phyloP scores from a whole-genome alignment of 2,329 filamentous ascomycete genomes.

The Scytalidium sp. region DNA sequence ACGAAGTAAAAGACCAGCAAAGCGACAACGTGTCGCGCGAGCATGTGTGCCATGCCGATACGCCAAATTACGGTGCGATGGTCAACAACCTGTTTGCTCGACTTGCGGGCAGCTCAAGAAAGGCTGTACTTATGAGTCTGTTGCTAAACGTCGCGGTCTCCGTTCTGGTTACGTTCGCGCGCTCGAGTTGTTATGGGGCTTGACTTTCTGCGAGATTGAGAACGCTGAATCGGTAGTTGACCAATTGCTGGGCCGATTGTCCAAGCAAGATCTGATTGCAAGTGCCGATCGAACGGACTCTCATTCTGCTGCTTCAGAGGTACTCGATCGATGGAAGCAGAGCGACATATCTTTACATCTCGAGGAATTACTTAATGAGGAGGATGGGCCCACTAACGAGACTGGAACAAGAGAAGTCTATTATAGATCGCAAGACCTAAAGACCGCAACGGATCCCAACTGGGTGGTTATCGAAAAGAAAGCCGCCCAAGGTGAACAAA shows the following conservation, averaged over 20 bases:
- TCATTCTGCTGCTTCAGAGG: not conserved
- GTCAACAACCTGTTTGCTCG: conserved; percentile 60
- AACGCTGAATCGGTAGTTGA: conserved; percentile 6
- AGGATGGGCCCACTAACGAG: not conserved
- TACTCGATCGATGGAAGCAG: conserved; percentile 10
- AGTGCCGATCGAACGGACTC: not conserved
- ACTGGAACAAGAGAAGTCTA: not conserved
- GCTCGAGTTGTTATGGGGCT: conserved; percentile 44
- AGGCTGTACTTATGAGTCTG: conserved; percentile 65
- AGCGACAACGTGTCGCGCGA: conserved; percentile 50
- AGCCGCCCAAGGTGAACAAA: not conserved
- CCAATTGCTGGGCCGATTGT: not conserved
- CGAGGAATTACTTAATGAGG: not conserved
- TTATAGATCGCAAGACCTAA: not conserved
- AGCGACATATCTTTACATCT: conserved; percentile 1
- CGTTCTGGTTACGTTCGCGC: conserved; percentile 73
- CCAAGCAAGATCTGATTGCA: conserved; percentile 19
- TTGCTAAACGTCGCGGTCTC: conserved; percentile 70
- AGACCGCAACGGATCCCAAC: not conserved
- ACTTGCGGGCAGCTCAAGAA: conserved; percentile 62
- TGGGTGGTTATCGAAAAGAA: not conserved
- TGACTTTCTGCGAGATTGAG: conserved; percentile 5
- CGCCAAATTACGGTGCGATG: conserved; percentile 71
- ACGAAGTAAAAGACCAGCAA: not conserved
- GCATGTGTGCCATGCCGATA: conserved; percentile 68